A percentile compares a stretch with the other conserved stretches of the same genome.
phyloP scores from a whole-genome alignment of 768 basidiomycete species.

The Tulasnella sp. region DNA sequence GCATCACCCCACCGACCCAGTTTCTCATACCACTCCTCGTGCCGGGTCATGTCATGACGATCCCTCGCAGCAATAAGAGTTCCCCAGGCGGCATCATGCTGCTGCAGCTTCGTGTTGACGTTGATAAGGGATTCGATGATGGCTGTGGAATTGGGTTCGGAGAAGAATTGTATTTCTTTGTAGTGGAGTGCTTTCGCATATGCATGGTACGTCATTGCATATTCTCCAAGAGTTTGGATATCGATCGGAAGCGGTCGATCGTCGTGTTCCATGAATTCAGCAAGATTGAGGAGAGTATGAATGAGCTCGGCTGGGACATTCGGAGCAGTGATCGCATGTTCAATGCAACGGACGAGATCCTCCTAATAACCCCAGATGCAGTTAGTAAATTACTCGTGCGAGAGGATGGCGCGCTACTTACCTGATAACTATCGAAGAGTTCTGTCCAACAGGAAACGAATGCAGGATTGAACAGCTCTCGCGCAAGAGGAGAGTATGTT shows the following conservation, averaged over 20 bases:
- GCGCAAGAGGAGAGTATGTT: slow-evolving; percentile 82
- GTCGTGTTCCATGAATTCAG: slow-evolving; percentile 99
- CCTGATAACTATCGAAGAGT: slow-evolving; percentile 95
- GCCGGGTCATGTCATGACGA: slow-evolving; percentile 84
- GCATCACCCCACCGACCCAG: slow-evolving; percentile 97
- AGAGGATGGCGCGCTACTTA: slow-evolving; percentile 36
- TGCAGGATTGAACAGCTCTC: slow-evolving; percentile 95
- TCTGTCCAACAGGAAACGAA: slow-evolving; percentile 98
- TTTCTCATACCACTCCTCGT: slow-evolving; percentile 98
- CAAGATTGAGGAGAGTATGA: slow-evolving; percentile 84
- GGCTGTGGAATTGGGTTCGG: slow-evolving; percentile 73
- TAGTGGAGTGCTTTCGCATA: slow-evolving; percentile 98
- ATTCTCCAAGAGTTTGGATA: slow-evolving; percentile 86
- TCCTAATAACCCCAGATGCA: slow-evolving; percentile 51
- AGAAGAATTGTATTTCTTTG: slow-evolving; percentile 95
- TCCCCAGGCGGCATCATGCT: slow-evolving; percentile 97
- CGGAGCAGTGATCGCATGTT: slow-evolving; percentile 66
- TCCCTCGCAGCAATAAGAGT: slow-evolving; percentile 86
- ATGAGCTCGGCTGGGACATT: slow-evolving; percentile 82
- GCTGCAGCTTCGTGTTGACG: slow-evolving; percentile 94
- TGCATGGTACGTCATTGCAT: slow-evolving; percentile 87
- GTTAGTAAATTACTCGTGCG: not conserved
- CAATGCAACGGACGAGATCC: slow-evolving; percentile 87
- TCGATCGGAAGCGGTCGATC: slow-evolving; percentile 94
- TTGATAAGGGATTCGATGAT: slow-evolving; percentile 93